Percentiles rank a stretch among this genome's conserved stretches.
Conservation (phyloP, 1,139 yeast genomes). For the Yamadazyma taylorii region DNA sequence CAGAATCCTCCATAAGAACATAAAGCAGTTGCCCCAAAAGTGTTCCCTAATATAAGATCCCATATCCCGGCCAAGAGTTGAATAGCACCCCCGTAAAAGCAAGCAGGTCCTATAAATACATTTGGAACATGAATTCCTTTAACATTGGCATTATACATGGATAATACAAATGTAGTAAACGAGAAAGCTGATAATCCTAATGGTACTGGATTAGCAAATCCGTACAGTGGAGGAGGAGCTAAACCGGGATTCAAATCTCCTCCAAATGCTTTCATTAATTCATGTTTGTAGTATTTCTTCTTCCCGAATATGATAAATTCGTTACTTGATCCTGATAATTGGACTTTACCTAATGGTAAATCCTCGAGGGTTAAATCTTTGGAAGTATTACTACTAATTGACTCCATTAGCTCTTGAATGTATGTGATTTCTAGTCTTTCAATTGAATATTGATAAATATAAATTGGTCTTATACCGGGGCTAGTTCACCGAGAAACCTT, state of each 20-base stretch:
- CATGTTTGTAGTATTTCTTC: slow-evolving; percentile 29
- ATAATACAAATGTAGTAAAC: slow-evolving; percentile 47
- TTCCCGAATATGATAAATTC: slow-evolving; percentile 31
- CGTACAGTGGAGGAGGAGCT: slow-evolving; percentile 21
- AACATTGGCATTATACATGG: slow-evolving; percentile 42
- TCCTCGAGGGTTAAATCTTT: slow-evolving; percentile 6
- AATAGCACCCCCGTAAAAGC: slow-evolving; percentile 60
- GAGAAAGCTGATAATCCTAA: slow-evolving; percentile 58
- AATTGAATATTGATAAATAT: too few relatives aligned
- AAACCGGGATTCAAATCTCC: slow-evolving; percentile 51
- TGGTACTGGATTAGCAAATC: slow-evolving; percentile 60
- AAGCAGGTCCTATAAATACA: slow-evolving; percentile 42
- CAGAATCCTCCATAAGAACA: slow-evolving; percentile 77
- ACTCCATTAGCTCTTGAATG: too few relatives aligned
- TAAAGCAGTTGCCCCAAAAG: slow-evolving; percentile 65
- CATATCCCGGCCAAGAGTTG: slow-evolving; percentile 66
- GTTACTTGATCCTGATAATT: slow-evolving; percentile 21
- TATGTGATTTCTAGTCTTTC: too few relatives aligned
- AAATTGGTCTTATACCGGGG: too few relatives aligned
- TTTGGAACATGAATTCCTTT: slow-evolving; percentile 37
- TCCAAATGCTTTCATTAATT: slow-evolving; percentile 60
- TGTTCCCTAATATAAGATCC: slow-evolving; percentile 65
- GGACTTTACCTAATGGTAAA: slow-evolving; percentile 21
- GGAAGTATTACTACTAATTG: slow-evolving; percentile 9
- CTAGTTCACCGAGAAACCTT: background rate